Base-by-base conservation (phyloP, 2,329 filamentous ascomycete genomes). In the Cordyceps militaris region DNA sequence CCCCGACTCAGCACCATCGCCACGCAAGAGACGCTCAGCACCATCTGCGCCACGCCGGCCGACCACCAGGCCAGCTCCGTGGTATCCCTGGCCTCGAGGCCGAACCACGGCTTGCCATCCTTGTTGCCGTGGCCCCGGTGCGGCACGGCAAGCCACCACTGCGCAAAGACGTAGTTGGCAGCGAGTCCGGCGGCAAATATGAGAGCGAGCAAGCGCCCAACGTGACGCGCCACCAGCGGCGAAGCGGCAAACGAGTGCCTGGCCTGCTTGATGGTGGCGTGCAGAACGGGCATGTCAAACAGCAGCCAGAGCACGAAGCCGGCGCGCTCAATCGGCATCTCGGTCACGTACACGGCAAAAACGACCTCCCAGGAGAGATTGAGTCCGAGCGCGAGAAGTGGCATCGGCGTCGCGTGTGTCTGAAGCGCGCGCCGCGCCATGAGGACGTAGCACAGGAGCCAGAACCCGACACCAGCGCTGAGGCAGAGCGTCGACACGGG, bases 301-400 rank as follows among this genome's bases (percentile, higher is more conserved):
- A 78, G 43, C 32, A 82, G 69, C 79, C 79, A 81, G 51, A 75
- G 60, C 0, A 61, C 62, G 64, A 81, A 80, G 28, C 76, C 75
- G 16, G 68, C 61, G 13, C 68, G 67, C 63, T 81, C 79, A 10
- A 78, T 63, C 1, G 66, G 63, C 4, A 69, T 66, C 59, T 79
- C 77, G 58, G 73, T 70, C 16, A 81, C 75, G 61, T 71, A 76
- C 24, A 79, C 66, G 2, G 72, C 72, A 66, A 77, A 79, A 56
- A 82, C 69, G 3, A 78, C 65, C 63, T 82, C 79, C 78, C 79
- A 81, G 1, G 73, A 74, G 34, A 81, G 71, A 59, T 82, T 81
- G 63, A 76, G 63, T 14, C 73, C 73, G 10, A 81, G 73, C 0
- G 76, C 72, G 50, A 79, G 64, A 11, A 80, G 64, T 0, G 79